Percentiles rank a stretch among this genome's conserved stretches.
phyloP scores from a whole-genome alignment of 805 yeast species.

The Candida tammaniensis region DNA sequence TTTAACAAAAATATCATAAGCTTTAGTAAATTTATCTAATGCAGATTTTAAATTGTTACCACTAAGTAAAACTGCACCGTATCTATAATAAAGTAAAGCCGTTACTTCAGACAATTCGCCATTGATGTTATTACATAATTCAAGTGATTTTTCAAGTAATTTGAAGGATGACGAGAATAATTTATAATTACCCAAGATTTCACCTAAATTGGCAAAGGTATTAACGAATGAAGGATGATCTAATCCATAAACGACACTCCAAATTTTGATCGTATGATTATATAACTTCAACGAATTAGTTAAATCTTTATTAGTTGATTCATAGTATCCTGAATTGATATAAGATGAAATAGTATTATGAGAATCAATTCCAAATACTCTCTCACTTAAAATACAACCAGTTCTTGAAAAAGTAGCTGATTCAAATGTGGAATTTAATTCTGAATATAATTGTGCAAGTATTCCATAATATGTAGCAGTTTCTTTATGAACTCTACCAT shows the following conservation, averaged over 20 bases:
- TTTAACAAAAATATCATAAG: slow-evolving; percentile 55
- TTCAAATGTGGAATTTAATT: slow-evolving; percentile 50
- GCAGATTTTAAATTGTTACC: slow-evolving; percentile 54
- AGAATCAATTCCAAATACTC: slow-evolving; percentile 78
- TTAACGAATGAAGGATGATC: slow-evolving; percentile 71
- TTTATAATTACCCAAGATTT: slow-evolving; percentile 54
- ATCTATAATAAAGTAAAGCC: slow-evolving; percentile 66
- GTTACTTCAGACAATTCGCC: slow-evolving; percentile 61
- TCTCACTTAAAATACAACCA: slow-evolving; percentile 71
- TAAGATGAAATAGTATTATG: slow-evolving; percentile 70
- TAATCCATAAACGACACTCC: slow-evolving; percentile 57
- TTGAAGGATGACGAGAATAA: slow-evolving; percentile 46
- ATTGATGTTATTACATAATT: slow-evolving; percentile 46
- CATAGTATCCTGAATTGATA: slow-evolving; percentile 72
- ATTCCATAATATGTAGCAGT: slow-evolving; percentile 68
- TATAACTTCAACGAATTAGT: slow-evolving; percentile 62
- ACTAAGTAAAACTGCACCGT: slow-evolving; percentile 46
- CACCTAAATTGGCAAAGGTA: slow-evolving; percentile 59
- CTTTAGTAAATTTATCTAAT: slow-evolving; percentile 49
- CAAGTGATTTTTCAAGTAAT: slow-evolving; percentile 53
- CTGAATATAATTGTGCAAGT: slow-evolving; percentile 66
- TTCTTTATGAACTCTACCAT: slow-evolving; percentile 76
- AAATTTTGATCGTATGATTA: slow-evolving; percentile 55
- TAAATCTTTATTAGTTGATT: slow-evolving; percentile 56
- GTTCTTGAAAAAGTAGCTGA: slow-evolving; percentile 67